Evolutionary conservation across 768 basidiomycete species (phyloP), one percentile per base, ranked within the genome.

Genomic region (Mycena pura): DNA sequence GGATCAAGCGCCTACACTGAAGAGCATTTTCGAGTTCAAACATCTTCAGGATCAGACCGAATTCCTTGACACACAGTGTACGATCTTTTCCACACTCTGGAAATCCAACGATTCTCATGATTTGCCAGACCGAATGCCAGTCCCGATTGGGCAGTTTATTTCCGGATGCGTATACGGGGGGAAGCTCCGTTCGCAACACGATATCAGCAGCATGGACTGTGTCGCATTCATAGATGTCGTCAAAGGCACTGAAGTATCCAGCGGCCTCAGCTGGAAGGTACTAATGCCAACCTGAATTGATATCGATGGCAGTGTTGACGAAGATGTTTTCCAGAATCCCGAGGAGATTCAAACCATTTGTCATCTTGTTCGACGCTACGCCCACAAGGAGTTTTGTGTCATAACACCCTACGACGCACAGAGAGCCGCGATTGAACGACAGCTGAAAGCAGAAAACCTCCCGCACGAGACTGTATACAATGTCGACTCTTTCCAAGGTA

Each of bases 381-480:
- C 70, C 24, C 24, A 64, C 21, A 62, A 45, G 25, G 66, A 81
- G 0, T 84, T 82, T 48, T 79, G 79, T 45, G 64, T 86, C 52
- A 83, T 86, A 43, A 84, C 84, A 2, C 84, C 82, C 0, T 86
- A 86, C 57, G 84, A 85, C 60, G 80, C 80, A 1, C 85, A 86
- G 69, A 68, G 84, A 17, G 77, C 32, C 24, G 45, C 55, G 13
- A 56, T 56, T 29, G 45, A 56, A 46, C 55, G n/a, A 14, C 55
- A 47, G 34, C 55, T 47, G 28, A 34, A 56, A 39, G 34, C 36
- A 13, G 55, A 56, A 34, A 56, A 47, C 14, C 55, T 56, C 29
- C 45, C 55, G n/a, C 45, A 48, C 27, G 19, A 56, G 2, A 9
- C 21, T 27, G 36, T 84, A 0, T 85, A 77, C 73, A 85, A 84